Conservation (phyloP, 139 green algal genomes). For the Auxenochlorella pyrenoidosa region DNA sequence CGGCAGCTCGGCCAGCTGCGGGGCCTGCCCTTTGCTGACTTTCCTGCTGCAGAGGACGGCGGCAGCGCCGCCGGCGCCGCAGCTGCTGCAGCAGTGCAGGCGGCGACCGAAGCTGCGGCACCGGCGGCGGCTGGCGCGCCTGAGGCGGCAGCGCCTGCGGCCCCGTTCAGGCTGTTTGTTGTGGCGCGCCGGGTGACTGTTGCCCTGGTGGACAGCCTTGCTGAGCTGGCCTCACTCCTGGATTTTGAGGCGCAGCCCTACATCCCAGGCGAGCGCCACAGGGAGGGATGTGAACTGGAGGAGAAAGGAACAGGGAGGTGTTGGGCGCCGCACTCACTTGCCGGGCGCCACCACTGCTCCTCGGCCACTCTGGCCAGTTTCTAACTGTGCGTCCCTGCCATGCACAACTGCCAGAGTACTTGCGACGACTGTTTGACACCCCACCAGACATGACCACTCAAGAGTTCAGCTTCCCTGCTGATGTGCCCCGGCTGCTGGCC, state of each 20-base stretch:
- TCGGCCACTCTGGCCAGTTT: no score
- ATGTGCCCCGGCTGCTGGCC: no score
- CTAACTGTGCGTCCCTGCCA: no score
- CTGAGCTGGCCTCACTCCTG: constrained; percentile 20
- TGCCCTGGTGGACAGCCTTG: constrained; percentile 12
- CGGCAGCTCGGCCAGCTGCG: background rate
- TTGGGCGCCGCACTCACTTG: no score
- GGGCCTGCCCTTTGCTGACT: background rate
- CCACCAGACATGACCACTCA: background rate
- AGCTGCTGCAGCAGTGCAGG: background rate
- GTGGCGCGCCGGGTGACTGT: constrained; percentile 33
- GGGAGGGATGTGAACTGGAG: background rate
- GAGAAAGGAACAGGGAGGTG: no score
- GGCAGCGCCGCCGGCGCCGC: background rate
- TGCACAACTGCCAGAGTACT: background rate
- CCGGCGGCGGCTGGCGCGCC: background rate
- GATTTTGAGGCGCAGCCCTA: constrained; percentile 42
- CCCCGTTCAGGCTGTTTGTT: constrained; percentile 30
- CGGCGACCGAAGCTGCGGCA: background rate
- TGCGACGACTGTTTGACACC: background rate
- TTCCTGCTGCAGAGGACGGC: background rate
- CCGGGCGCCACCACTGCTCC: no score
- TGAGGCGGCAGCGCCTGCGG: background rate
- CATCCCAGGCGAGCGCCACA: constrained; percentile 6
- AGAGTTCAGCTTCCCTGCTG: no score